phyloP scores from a whole-genome alignment of 257 asterid species.

The Ajuga chamaepitys region DNA sequence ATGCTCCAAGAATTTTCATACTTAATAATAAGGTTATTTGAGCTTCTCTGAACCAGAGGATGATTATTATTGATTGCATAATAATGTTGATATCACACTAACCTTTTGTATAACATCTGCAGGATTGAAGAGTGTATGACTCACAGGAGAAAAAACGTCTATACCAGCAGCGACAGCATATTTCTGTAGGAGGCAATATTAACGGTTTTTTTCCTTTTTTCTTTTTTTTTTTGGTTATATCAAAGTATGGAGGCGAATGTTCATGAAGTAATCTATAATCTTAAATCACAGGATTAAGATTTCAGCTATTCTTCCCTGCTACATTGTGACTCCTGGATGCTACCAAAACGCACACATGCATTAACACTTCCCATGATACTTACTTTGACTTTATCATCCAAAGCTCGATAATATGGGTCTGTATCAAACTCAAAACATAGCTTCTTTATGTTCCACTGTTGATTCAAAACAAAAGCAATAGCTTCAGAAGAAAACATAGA shows the following conservation, averaged over 20 bases:
- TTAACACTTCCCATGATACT: background rate
- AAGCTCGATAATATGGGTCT: conserved; percentile 79
- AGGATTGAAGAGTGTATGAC: conserved; percentile 89
- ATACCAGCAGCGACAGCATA: conserved; percentile 49
- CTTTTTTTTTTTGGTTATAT: background rate
- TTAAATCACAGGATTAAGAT: background rate
- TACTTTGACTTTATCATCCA: conserved; percentile 66
- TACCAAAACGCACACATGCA: background rate
- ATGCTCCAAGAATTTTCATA: background rate
- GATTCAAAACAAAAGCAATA: conserved; percentile 8
- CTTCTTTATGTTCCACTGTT: conserved; percentile 80
- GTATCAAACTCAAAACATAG: conserved; percentile 88
- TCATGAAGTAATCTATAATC: background rate
- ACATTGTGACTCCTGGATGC: conserved; percentile 1
- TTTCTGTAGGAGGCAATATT: conserved; percentile 36
- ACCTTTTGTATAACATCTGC: conserved; percentile 80
- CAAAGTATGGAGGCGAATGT: background rate
- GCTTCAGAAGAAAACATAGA: conserved; percentile 8
- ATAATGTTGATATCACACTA: conserved; percentile 2
- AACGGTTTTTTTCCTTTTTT: too few relatives aligned
- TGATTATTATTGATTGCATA: background rate
- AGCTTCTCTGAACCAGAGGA: background rate
- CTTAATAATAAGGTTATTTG: background rate
- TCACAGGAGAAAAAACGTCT: conserved; percentile 79
- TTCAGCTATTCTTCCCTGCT: background rate